These are phyloP conservation scores for Hymenoscyphus occultus DNA, from an alignment of 2,329 filamentous ascomycete species.

Conservation along the genomic window DNA sequence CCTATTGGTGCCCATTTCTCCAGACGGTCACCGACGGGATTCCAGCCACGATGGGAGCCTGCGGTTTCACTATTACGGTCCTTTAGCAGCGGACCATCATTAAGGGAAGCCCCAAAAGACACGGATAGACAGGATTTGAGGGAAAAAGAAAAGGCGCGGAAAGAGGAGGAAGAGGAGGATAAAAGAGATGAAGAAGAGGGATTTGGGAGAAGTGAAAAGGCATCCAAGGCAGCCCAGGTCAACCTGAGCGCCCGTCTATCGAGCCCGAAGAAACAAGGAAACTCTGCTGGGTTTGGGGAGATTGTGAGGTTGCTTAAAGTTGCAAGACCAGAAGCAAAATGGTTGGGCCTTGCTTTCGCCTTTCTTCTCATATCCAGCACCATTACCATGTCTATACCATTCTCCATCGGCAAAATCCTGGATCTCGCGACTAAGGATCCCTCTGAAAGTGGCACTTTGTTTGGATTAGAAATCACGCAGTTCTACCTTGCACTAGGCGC, in stretches of 20 bases:
- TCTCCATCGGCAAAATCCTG: conserved; percentile 93
- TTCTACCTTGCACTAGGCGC: conserved; percentile 81
- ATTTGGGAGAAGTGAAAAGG: conserved; percentile 77
- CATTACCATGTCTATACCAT: conserved; percentile 94
- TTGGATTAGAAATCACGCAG: conserved; percentile 79
- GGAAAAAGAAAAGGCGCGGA: conserved; percentile 37
- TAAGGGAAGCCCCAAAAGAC: conserved; percentile 25
- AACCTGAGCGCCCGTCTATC: conserved; percentile 85
- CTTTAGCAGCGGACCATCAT: conserved; percentile 29
- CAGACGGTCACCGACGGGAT: conserved; percentile 16
- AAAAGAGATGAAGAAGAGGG: conserved; percentile 51
- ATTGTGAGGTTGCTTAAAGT: conserved; percentile 87
- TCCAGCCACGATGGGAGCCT: conserved; percentile 32
- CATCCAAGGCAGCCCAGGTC: conserved; percentile 80
- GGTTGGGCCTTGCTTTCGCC: conserved; percentile 74
- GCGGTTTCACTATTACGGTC: conserved; percentile 32
- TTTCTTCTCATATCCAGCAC: conserved; percentile 85
- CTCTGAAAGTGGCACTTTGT: conserved; percentile 65
- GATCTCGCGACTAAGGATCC: conserved; percentile 80
- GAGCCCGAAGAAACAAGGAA: conserved; percentile 61
- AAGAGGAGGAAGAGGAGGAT: conserved; percentile 44
- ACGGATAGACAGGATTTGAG: conserved; percentile 35
- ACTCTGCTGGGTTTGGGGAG: conserved; percentile 65
- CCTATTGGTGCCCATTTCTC: conserved; percentile 18
- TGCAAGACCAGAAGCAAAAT: conserved; percentile 77